These are phyloP conservation scores for Volvox reticuliferus DNA, from an alignment of 139 green algal genomes.

Conservation along the genomic window DNA sequence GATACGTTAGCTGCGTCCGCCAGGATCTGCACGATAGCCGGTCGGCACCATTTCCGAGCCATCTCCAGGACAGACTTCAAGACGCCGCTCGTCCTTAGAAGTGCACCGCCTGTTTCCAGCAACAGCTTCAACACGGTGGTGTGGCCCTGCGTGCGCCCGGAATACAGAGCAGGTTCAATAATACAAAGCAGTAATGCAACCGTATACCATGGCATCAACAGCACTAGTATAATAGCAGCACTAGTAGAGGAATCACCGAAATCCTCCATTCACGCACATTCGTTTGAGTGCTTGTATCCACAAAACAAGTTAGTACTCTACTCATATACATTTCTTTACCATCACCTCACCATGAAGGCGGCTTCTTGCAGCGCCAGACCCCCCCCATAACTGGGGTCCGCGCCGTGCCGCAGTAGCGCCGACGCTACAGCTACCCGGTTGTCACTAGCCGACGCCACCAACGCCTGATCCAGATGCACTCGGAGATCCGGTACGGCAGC, in stretches of 20 bases:
- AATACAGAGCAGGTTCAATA: no score
- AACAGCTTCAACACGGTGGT: neutral
- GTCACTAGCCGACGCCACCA: slow-evolving; percentile 5
- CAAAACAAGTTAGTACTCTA: no score
- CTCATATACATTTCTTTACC: no score
- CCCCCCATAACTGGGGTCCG: neutral
- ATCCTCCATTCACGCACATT: no score
- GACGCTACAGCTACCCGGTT: neutral
- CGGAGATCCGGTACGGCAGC: neutral
- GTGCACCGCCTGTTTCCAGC: neutral
- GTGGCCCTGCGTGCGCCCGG: neutral
- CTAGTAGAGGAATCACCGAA: no score
- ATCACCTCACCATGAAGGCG: neutral
- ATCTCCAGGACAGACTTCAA: neutral
- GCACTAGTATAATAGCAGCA: no score
- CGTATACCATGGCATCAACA: no score
- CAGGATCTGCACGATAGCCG: neutral
- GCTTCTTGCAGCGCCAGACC: neutral
- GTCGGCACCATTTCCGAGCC: neutral
- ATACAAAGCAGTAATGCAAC: no score
- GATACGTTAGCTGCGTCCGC: neutral
- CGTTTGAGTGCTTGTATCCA: no score
- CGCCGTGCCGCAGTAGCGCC: slow-evolving; percentile 12
- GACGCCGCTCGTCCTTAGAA: neutral
- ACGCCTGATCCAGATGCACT: neutral